Evolutionary conservation across 192 early-diverging fungal genomes (phyloP).

Genomic region (Chytriomyces hyalinus): DNA sequence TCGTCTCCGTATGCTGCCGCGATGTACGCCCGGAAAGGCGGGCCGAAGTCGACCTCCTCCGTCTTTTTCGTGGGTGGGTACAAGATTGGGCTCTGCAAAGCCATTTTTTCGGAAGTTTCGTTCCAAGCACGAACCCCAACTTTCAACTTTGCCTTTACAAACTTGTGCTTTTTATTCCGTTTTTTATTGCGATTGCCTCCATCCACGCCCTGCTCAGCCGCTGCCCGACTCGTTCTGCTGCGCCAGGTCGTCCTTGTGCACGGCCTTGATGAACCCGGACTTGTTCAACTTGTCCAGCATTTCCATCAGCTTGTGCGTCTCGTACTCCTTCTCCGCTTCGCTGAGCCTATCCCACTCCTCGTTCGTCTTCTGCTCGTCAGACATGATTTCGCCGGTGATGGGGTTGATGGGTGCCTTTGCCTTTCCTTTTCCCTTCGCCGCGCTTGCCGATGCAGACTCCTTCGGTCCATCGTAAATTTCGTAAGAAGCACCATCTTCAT

Average conservation of each 20-base stretch:
- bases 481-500: not conserved
- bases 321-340: slow-evolving; percentile 94
- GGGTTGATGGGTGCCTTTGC: slow-evolving; percentile 68
- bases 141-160: no score
- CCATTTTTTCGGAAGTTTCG: not conserved
- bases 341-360: slow-evolving; percentile 82
- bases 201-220: slow-evolving; percentile 2
- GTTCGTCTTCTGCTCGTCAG: slow-evolving; percentile 30
- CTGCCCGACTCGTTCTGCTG: no score
- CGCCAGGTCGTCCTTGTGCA: slow-evolving; percentile 26
- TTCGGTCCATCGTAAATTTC: slow-evolving; percentile 15
- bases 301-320: slow-evolving; percentile 90
- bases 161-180: not conserved
- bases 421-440: slow-evolving; percentile 7
- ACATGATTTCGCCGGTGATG: slow-evolving; percentile 80
- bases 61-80: slow-evolving; percentile 80
- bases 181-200: not conserved
- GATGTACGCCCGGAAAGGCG: slow-evolving; percentile 86
- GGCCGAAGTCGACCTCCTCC: slow-evolving; percentile 89
- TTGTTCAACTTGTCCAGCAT: slow-evolving; percentile 92
- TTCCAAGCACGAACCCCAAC: not conserved
- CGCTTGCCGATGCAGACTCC: not conserved
- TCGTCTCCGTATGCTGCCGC: slow-evolving; percentile 86
- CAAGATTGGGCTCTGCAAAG: slow-evolving; percentile 34
- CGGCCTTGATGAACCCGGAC: slow-evolving; percentile 86